These are phyloP conservation scores for Ogataea philodendri DNA, from an alignment of 805 yeast species.

Conservation along the genomic window DNA sequence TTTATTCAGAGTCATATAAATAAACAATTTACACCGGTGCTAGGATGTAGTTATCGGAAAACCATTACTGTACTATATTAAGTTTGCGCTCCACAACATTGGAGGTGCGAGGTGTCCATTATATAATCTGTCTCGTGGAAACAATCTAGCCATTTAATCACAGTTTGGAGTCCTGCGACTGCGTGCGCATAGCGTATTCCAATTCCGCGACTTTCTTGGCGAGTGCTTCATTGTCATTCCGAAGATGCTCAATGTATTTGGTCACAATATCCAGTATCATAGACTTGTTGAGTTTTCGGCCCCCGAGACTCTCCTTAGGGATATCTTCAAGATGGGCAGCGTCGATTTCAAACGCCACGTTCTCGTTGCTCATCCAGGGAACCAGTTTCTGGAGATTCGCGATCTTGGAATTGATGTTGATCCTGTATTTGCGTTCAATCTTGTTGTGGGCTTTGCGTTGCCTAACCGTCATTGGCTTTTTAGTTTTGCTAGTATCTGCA, in stretches of 20 bases:
- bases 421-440: conserved; percentile 68
- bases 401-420: conserved; percentile 69
- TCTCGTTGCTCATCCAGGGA: conserved; percentile 64
- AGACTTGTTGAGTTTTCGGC: conserved; percentile 57
- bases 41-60: no score
- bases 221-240: conserved; percentile 43
- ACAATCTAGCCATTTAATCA: no score
- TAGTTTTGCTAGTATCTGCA: conserved; percentile 17
- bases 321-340: conserved; percentile 14
- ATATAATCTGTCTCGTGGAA: no score
- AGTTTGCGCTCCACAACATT: no score
- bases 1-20: conserved; percentile 7
- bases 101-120: no score
- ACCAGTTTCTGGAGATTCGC: conserved; percentile 64
- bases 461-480: conserved; percentile 31
- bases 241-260: conserved; percentile 53
- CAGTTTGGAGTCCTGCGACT: no score
- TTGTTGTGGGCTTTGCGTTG: conserved; percentile 73
- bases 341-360: conserved; percentile 62
- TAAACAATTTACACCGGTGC: conserved; percentile 6
- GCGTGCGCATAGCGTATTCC: no score
- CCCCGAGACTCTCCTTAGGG: conserved; percentile 9
- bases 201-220: conserved; percentile 15
- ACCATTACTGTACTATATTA: no score
- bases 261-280: conserved; percentile 69